Evolutionary conservation across 352 stramenopile species (phyloP), one percentile per base, ranked within the genome.

Genomic region (Phytophthora boehmeriae): DNA sequence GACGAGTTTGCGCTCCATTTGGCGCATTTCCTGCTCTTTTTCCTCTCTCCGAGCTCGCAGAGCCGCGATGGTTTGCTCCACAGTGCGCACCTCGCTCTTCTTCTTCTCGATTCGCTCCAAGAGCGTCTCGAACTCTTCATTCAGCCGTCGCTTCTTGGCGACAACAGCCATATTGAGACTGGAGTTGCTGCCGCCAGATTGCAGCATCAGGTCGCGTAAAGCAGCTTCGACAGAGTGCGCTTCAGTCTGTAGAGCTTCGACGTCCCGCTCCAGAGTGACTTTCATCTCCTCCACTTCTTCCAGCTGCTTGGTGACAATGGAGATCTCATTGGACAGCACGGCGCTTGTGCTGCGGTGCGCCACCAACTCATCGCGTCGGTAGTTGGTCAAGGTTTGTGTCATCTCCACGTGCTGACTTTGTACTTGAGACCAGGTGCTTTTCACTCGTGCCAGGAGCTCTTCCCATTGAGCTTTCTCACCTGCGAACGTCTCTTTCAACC

Each of bases 361-460:
- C 5, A 95, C 80, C 4, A 95, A 63, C 41, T 93, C 83, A 47
- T 92, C 86, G 17, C 84, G 82, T 44, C 92, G 91, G 83, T 92
- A 93, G 28, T 78, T 90, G 2, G 83, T 90, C 49, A 95, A 63
- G 0, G 79, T 92, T 45, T 90, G 71, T 5, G 74, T 61, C 84
- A 95, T 91, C 16, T 88, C 72, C 2, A 63, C 45, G 42, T 89
- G 81, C 11, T 81, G 71, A 2, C 57, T 54, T 34, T 80, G 68
- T 0, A 86, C 14, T 59, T 67, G 46, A 4, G 46, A 42, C 75
- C 74, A 88, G 4, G 60, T 65, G 8, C 69, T 66, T 5, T 54
- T 63, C 19, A 86, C 62, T 36, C 72, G 62, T 0, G 22, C 39
- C 11, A 72, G 8, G 44, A 84, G 65, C 0, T 72, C 17, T 35